Conservation (phyloP, 2,329 filamentous ascomycete species). For the Phialophora macrospora region DNA sequence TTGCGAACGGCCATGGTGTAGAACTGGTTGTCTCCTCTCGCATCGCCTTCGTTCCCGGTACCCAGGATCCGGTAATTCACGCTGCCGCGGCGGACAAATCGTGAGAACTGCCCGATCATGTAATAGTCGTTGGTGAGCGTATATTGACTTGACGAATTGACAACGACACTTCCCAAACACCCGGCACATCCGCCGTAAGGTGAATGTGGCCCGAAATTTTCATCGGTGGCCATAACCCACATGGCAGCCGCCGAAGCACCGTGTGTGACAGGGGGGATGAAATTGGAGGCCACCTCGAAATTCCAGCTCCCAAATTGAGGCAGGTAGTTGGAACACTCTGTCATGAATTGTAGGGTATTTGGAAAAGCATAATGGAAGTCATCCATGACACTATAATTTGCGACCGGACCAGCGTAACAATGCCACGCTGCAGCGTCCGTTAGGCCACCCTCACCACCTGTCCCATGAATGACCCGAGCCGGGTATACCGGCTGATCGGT, state of each 20-base stretch:
- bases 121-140: slow-evolving; percentile 58
- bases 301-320: slow-evolving; percentile 31
- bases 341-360: slow-evolving; percentile 47
- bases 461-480: slow-evolving; percentile 40
- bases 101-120: slow-evolving; percentile 59
- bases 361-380: slow-evolving; percentile 45
- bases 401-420: slow-evolving; percentile 46
- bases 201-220: slow-evolving; percentile 41
- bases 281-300: slow-evolving; percentile 25
- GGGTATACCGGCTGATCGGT: slow-evolving; percentile 47
- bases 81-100: slow-evolving; percentile 55
- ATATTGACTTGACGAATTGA: slow-evolving; percentile 49
- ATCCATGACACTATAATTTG: slow-evolving; percentile 45
- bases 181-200: slow-evolving; percentile 41
- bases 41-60: slow-evolving; percentile 52
- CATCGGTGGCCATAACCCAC: slow-evolving; percentile 43
- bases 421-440: slow-evolving; percentile 48
- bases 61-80: slow-evolving; percentile 44
- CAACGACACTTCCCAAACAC: slow-evolving; percentile 42
- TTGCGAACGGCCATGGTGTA: slow-evolving; percentile 56
- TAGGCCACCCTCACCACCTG: slow-evolving; percentile 40
- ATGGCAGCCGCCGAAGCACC: slow-evolving; percentile 42
- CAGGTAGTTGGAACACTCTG: slow-evolving; percentile 46
- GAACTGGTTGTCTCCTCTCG: slow-evolving; percentile 48
- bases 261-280: slow-evolving; percentile 41